These are phyloP conservation scores for Aaosphaeria pasadenensis DNA, from an alignment of 2,329 filamentous ascomycete species.

Conservation along the genomic window DNA sequence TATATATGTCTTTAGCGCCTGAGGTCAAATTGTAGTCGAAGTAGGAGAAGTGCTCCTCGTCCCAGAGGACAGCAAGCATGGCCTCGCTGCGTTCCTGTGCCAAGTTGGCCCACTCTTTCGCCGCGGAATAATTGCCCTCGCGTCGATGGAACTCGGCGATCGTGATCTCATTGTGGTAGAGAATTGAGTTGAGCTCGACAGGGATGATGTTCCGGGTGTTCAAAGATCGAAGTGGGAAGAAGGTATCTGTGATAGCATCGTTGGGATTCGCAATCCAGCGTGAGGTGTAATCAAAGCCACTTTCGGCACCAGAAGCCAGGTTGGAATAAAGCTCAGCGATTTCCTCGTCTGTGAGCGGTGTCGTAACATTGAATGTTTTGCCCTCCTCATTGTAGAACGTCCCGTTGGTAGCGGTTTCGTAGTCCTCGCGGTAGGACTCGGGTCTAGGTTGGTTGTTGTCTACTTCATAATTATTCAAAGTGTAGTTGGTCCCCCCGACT, in stretches of 20 bases:
- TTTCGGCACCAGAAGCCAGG: slow-evolving; percentile 64
- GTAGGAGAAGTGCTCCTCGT: slow-evolving; percentile 59
- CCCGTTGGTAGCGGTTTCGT: slow-evolving; percentile 60
- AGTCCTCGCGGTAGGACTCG: slow-evolving; percentile 66
- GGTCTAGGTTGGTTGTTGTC: slow-evolving; percentile 64
- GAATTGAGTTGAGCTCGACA: slow-evolving; percentile 66
- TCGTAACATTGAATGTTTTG: slow-evolving; percentile 55
- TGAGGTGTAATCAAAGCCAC: slow-evolving; percentile 62
- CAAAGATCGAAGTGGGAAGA: slow-evolving; percentile 64
- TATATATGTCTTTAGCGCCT: slow-evolving; percentile 53
- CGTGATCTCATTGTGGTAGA: slow-evolving; percentile 63
- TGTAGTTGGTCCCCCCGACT: slow-evolving; percentile 48
- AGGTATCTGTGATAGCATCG: slow-evolving; percentile 59
- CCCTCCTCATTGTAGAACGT: slow-evolving; percentile 61
- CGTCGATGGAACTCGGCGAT: slow-evolving; percentile 55
- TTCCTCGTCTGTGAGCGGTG: slow-evolving; percentile 52
- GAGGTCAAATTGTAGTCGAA: slow-evolving; percentile 69
- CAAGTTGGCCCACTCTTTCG: slow-evolving; percentile 48
- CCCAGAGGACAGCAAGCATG: slow-evolving; percentile 65
- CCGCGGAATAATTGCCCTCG: slow-evolving; percentile 51
- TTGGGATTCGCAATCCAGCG: slow-evolving; percentile 58
- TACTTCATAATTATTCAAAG: slow-evolving; percentile 60
- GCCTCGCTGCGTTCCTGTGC: slow-evolving; percentile 57
- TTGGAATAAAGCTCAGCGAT: slow-evolving; percentile 57
- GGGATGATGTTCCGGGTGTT: slow-evolving; percentile 59